phyloP scores from a whole-genome alignment of 768 basidiomycete genomes.

The Rubroboletus satanas region DNA sequence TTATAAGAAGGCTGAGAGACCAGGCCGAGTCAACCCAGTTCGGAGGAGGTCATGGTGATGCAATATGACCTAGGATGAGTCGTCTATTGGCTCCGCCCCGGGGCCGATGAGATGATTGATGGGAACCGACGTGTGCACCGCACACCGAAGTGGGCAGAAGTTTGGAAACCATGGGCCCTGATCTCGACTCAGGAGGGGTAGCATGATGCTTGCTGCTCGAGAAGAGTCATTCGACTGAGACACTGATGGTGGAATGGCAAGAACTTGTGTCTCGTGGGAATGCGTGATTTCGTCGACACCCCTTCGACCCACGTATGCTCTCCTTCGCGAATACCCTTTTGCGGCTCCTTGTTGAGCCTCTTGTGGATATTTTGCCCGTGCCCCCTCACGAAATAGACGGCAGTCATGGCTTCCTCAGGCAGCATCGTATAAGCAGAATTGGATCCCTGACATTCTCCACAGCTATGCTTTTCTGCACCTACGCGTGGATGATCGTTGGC shows the following conservation, averaged over 20 bases:
- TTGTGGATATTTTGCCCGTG: conserved; percentile 72
- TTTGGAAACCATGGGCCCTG: no score
- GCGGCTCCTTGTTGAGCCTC: conserved; percentile 60
- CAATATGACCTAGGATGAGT: conserved; percentile 15
- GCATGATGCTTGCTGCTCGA: no score
- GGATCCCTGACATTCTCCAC: conserved; percentile 53
- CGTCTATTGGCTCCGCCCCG: background rate
- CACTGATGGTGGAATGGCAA: no score
- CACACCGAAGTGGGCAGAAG: no score
- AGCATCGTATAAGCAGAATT: conserved; percentile 58
- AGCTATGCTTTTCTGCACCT: conserved; percentile 46
- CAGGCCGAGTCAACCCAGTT: conserved; percentile 8
- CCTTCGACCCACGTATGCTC: conserved; percentile 56
- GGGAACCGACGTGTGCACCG: background rate
- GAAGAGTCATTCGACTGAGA: no score
- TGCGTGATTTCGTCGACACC: conserved; percentile 6
- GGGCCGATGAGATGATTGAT: background rate
- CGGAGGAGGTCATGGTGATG: background rate
- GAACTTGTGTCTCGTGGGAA: no score
- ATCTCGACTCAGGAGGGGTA: no score
- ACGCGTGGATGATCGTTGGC: conserved; percentile 50
- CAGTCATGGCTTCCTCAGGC: conserved; percentile 35
- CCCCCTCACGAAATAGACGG: conserved; percentile 35
- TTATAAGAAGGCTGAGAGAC: conserved; percentile 12
- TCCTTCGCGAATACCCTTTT: conserved; percentile 70